Evolutionary conservation across 345 rosid species (phyloP).

Genomic region (Iberis pinnata): DNA sequence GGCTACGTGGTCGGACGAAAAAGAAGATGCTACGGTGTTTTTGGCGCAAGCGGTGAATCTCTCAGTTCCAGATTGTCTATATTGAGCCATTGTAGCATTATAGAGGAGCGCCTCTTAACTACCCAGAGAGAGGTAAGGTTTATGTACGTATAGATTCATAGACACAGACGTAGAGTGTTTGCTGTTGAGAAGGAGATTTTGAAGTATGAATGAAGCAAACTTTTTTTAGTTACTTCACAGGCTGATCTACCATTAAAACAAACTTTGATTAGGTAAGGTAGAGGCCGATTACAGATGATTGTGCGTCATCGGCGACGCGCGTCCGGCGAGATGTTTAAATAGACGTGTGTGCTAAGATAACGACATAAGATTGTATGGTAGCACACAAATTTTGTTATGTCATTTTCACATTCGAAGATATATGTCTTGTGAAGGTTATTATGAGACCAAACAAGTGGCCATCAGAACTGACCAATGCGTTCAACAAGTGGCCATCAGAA

Average conservation of each 20-base stretch:
- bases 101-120: background rate
- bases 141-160: no score
- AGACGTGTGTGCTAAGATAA: constrained; percentile 9
- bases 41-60: constrained; percentile 33
- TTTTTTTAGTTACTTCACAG: constrained; percentile 17
- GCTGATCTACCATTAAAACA: constrained; percentile 9
- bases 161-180: no score
- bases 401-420: no score
- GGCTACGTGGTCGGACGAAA: constrained; percentile 55
- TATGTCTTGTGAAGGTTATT: no score
- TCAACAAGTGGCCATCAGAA: no score
- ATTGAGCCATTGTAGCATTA: constrained; percentile 79
- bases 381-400: no score
- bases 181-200: background rate
- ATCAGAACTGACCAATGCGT: no score
- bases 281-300: background rate
- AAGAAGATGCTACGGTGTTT: constrained; percentile 43
- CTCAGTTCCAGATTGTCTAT: constrained; percentile 71
- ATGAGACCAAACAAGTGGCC: no score
- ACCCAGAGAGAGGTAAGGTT: no score
- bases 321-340: constrained; percentile 16
- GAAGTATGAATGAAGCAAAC: constrained; percentile 32
- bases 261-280: background rate
- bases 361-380: no score
- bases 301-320: constrained; percentile 31